A percentile compares a stretch with the other conserved stretches of the same genome.
phyloP scores from a whole-genome alignment of 208 protist genomes.

The Lotmaria passim region DNA sequence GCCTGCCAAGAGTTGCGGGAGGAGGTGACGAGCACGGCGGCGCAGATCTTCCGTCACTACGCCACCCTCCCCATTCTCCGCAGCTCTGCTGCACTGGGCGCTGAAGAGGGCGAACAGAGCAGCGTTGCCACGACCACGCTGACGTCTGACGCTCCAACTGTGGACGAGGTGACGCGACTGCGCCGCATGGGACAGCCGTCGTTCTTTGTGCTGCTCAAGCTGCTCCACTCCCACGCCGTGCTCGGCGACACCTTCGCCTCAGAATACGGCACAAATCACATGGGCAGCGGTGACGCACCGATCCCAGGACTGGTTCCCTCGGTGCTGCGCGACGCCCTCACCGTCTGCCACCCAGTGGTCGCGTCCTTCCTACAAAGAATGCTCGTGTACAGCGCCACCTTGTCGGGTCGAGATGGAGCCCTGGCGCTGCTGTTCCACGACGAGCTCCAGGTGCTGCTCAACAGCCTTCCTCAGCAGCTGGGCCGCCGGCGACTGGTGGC shows the following conservation, averaged over 20 bases:
- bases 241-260: conserved; percentile 20
- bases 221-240: conserved; percentile 22
- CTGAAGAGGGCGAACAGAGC: neutral
- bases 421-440: conserved; percentile 37
- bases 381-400: conserved; percentile 39
- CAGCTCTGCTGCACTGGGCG: neutral
- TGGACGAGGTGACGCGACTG: conserved; percentile 4
- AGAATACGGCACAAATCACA: neutral
- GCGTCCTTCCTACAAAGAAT: conserved; percentile 22
- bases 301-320: neutral
- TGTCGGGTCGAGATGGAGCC: conserved; percentile 45
- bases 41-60: conserved; percentile 52
- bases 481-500: conserved; percentile 49
- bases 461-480: conserved; percentile 34
- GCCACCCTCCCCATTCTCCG: conserved; percentile 32
- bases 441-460: conserved; percentile 29
- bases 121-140: no score
- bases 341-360: conserved; percentile 26
- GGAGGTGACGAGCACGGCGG: conserved; percentile 12
- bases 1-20: conserved; percentile 11
- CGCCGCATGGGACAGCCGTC: conserved; percentile 20
- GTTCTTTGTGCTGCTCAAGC: conserved; percentile 44
- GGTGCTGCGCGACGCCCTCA: neutral
- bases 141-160: neutral
- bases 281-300: neutral